Evolutionary conservation across 768 basidiomycete species (phyloP).

Genomic region (Russula dissimulans): DNA sequence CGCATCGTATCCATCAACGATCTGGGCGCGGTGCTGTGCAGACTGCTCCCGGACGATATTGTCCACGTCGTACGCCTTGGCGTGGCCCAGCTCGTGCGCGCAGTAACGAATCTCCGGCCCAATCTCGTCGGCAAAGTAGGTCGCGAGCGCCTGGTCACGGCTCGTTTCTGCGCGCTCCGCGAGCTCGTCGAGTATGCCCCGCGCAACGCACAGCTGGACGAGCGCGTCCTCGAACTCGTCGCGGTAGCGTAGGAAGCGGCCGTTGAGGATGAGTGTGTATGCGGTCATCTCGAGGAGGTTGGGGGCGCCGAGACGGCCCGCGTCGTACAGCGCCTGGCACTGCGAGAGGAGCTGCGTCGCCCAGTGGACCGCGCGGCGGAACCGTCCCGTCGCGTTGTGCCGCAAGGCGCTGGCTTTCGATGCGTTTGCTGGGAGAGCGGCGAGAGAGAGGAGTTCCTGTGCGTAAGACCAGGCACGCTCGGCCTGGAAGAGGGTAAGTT

Average conservation of each 20-base stretch:
- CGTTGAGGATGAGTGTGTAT: conserved; percentile 74
- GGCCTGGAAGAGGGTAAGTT: conserved; percentile 79
- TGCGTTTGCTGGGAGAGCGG: conserved; percentile 34
- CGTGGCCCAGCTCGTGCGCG: conserved; percentile 77
- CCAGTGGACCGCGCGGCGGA: conserved; percentile 73
- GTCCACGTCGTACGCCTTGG: conserved; percentile 74
- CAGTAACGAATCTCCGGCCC: conserved; percentile 88
- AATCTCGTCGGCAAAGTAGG: conserved; percentile 76
- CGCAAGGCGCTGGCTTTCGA: conserved; percentile 47
- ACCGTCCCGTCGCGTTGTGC: conserved; percentile 68
- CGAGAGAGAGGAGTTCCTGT: conserved; percentile 55
- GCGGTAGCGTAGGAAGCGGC: conserved; percentile 71
- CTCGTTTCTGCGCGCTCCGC: conserved; percentile 56
- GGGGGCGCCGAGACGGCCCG: conserved; percentile 44
- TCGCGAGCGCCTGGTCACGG: conserved; percentile 80
- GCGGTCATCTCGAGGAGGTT: conserved; percentile 60
- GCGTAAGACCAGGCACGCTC: conserved; percentile 91
- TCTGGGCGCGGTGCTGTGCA: conserved; percentile 42
- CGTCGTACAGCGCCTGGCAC: conserved; percentile 52
- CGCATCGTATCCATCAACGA: conserved; percentile 55
- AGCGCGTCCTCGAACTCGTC: conserved; percentile 71
- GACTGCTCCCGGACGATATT: conserved; percentile 60
- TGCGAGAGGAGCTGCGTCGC: conserved; percentile 67
- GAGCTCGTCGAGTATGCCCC: conserved; percentile 60
- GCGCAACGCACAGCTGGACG: conserved; percentile 69